Base-by-base conservation (phyloP, 2,329 filamentous ascomycete species). In the Monilinia fructigena region DNA sequence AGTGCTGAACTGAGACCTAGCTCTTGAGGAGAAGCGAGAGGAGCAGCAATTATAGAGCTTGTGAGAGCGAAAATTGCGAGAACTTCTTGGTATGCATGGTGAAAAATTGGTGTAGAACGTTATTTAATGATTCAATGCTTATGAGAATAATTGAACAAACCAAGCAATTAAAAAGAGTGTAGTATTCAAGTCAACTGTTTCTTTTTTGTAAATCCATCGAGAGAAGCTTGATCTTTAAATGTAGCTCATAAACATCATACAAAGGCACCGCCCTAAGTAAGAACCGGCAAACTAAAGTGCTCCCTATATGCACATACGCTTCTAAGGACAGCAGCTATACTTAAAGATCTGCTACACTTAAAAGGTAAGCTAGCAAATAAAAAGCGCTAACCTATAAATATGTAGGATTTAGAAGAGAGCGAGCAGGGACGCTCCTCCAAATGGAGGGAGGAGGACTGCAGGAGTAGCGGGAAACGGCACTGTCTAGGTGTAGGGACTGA, bases 11-110 rank as follows among this genome's bases (percentile, higher is more conserved):
- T 50, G 18, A 63, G 35, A 31, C 38, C 28, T 31, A 35, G 28
- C 2, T 20, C 10, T 7, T 31, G 6, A 3, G 35, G 12, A 55
- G 61, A 42, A 0, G 48, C 23, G 7, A 63, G 12, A 10, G 61
- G 61, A 6, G 61, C 38, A 55, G 61, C 50, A 55, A 54, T 20
- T 23, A 63, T 18, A 42, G 50, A 52, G 12, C 35, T 18, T 31
- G 38, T 31, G n/a, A 55, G 52, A 18, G 38, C 38, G 6, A 63
- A 35, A 18, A 63, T 6, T 1, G 18, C 23, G 10, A 63, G 23
- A 26, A 54, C 10, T 7, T 45, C 50, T 55, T 63, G 4, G 50
- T 42, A 12, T 63, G 38, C 61, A 63, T 63, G 4, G 20, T 35
- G 50, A 38, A 16, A 16, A 45, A 5, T 63, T 54, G 5, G 4